Conservation (phyloP, 176 grass and related monocot genomes). For the Themeda triandra region DNA sequence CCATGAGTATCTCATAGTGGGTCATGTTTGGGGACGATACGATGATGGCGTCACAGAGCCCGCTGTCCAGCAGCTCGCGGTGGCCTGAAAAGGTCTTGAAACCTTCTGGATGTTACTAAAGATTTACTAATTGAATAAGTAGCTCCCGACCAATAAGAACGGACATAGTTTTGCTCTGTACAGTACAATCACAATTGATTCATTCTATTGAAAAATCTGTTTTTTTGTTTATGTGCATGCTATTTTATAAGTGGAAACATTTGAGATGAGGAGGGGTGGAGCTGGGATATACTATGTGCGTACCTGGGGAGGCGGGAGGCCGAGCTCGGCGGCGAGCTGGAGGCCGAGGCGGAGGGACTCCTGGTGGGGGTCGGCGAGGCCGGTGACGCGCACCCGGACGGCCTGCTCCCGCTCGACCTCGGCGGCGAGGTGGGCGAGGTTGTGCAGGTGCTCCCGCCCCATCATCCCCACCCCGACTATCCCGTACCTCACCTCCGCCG, state of each 20-base stretch:
- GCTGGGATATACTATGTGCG: not conserved
- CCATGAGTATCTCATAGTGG: no score
- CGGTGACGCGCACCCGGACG: no score
- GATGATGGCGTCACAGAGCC: no score
- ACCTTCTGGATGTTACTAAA: conserved; percentile 22
- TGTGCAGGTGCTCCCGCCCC: conserved; percentile 91
- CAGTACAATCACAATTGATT: not conserved
- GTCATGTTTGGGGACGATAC: no score
- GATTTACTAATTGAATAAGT: not conserved
- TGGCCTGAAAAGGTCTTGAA: conserved; percentile 75
- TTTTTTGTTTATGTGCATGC: not conserved
- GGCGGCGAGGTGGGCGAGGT: no score
- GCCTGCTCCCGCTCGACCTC: no score
- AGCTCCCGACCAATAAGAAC: no score
- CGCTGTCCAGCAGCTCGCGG: conserved; percentile 24
- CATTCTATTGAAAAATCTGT: not conserved
- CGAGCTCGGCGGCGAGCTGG: conserved; percentile 54
- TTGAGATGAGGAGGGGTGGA: no score
- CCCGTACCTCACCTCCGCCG: conserved; percentile 58
- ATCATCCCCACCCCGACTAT: conserved; percentile 94
- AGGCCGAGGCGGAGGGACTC: conserved; percentile 56
- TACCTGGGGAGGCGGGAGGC: conserved; percentile 59
- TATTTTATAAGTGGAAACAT: no score
- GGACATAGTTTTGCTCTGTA: not conserved
- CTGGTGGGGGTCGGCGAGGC: no score